phyloP scores from a whole-genome alignment of 345 rosid species.

The Limnanthes douglasii region DNA sequence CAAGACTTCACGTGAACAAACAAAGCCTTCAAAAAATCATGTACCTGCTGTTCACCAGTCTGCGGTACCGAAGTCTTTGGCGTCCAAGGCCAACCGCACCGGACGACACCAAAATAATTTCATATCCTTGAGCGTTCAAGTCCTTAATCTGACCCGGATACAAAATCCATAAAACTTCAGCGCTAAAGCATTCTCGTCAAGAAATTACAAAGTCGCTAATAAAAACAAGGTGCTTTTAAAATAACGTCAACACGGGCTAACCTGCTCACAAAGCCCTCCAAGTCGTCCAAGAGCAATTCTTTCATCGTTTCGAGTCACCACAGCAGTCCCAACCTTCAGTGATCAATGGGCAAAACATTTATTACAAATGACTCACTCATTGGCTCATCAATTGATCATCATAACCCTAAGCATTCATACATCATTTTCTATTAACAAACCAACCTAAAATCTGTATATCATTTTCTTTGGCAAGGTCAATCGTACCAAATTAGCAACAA shows the following conservation, averaged over 20 bases:
- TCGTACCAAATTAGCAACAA: too few species aligned
- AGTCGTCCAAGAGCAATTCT: slow-evolving; percentile 89
- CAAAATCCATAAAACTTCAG: slow-evolving; percentile 12
- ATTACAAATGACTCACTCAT: slow-evolving; percentile 1
- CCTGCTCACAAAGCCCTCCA: slow-evolving; percentile 97
- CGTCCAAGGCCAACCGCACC: slow-evolving; percentile 98
- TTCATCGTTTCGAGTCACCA: slow-evolving; percentile 86
- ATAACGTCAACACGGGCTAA: slow-evolving; percentile 1
- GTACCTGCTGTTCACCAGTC: slow-evolving; percentile 87
- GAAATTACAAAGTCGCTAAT: slow-evolving; percentile 3
- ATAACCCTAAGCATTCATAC: too few species aligned
- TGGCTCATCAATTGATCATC: slow-evolving; percentile 13
- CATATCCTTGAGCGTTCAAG: slow-evolving; percentile 63
- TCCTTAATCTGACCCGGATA: slow-evolving; percentile 84
- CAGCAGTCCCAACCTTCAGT: slow-evolving; percentile 94
- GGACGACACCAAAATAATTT: slow-evolving; percentile 82
- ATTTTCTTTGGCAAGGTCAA: too few species aligned
- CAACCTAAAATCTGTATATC: too few species aligned
- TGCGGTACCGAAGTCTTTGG: slow-evolving; percentile 86
- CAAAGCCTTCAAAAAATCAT: slow-evolving; percentile 4
- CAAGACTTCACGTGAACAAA: neutral
- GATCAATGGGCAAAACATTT: slow-evolving; percentile 1
- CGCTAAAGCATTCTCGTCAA: slow-evolving; percentile 8
- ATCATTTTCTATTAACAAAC: too few species aligned
- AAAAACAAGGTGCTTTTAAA: too few species aligned